Evolutionary conservation across 352 stramenopile species (phyloP), one percentile per base, ranked within the genome.

Genomic region (Paralagenidium karlingii): DNA sequence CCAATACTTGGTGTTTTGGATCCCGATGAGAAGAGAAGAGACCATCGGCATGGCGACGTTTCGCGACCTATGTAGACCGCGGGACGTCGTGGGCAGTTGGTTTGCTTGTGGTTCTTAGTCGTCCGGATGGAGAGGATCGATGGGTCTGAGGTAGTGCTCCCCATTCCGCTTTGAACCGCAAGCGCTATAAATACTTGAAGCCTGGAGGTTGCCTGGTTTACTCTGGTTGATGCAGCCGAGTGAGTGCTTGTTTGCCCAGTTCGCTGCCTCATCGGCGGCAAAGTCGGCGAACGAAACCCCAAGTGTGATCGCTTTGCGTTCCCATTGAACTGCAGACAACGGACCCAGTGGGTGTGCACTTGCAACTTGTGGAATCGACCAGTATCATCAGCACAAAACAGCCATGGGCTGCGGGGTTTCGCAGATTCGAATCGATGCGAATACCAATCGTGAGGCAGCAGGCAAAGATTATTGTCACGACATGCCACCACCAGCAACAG

Each of bases 1-100:
- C 51, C 59, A 71, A 33, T 61, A 79, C n/a, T 40, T 36, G 3
- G 3, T 36, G 19, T 36, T 36, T 7, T 36, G 30, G 7, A 16
- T 16, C 22, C 30, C 30, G 30, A 36, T 36, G 3, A 36, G 19
- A 7, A 36, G 7, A 22, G 30, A 36, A 3, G 7, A 20, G 22
- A 36, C 30, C 3, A 22, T 3, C 16, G 8, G 30, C 28, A 33
- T 33, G 19, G 19, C 30, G 16, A 8, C 22, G 7, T 7, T 36
- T 16, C 7, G 19, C 22, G 3, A 36, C 3, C 22, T 16, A 36
- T 3, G 22, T 7, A 7, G 16, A 36, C 19, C 22, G 22, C 22
- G 16, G 30, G 19, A 36, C 30, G 7, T 36, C 30, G 30, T 20
- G 16, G 22, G 30, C 30, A 7, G 19, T 16, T 36, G 30, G 30